A percentile compares a stretch with the other conserved stretches of the same genome.
Evolutionary conservation across 257 asterid genomes (phyloP).

Genomic region (Striga asiatica): DNA sequence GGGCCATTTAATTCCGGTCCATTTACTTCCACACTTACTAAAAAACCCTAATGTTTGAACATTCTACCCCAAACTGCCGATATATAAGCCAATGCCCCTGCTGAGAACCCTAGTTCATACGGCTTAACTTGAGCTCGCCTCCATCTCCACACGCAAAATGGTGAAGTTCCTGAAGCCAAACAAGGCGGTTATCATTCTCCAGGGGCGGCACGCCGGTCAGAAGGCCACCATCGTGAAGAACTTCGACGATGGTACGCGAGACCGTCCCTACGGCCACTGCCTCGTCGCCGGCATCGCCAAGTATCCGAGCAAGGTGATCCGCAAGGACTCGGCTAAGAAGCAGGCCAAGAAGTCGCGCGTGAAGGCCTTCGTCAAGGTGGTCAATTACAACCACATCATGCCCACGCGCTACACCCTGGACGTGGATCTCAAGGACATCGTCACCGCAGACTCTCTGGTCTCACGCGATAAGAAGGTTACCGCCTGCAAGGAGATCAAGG

Average conservation of each 20-base stretch:
- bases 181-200: constrained; percentile 33
- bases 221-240: constrained; percentile 28
- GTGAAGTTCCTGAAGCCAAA: constrained; percentile 27
- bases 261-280: constrained; percentile 32
- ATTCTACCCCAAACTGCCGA: no score
- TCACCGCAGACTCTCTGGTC: constrained; percentile 16
- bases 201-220: constrained; percentile 28
- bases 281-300: constrained; percentile 31
- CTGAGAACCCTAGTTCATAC: no score
- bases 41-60: no score
- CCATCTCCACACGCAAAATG: no score
- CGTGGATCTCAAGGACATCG: constrained; percentile 27
- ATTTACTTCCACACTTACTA: no score
- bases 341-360: constrained; percentile 34
- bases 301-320: constrained; percentile 30
- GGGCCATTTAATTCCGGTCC: no score
- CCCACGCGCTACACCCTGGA: constrained; percentile 35
- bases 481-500: constrained; percentile 27
- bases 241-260: constrained; percentile 30
- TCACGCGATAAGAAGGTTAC: constrained; percentile 31
- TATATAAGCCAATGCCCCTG: no score
- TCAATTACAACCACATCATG: constrained; percentile 31
- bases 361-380: constrained; percentile 28
- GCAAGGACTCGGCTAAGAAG: constrained; percentile 26
- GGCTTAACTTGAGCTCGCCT: no score